A percentile compares a stretch with the other conserved stretches of the same genome.
phyloP scores from a whole-genome alignment of 768 basidiomycete genomes.

The Pisolithus microcarpus region DNA sequence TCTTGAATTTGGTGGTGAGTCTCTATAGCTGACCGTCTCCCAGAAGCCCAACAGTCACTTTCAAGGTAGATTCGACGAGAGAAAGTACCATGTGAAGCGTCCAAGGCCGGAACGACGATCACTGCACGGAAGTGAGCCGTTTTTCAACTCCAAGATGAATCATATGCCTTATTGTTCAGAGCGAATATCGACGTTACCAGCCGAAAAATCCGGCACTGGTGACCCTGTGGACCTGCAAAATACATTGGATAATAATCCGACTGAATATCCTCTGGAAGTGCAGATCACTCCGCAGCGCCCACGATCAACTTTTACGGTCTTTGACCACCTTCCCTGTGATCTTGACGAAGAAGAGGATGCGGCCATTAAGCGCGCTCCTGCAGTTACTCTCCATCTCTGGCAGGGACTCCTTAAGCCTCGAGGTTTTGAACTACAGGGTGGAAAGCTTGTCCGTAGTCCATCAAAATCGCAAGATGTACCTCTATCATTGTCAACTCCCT shows the following conservation, averaged over 20 bases:
- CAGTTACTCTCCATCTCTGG: slow-evolving; percentile 64
- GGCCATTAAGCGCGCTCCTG: slow-evolving; percentile 50
- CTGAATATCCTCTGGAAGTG: slow-evolving; percentile 9
- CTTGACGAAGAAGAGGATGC: slow-evolving; percentile 49
- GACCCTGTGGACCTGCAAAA: slow-evolving; percentile 11
- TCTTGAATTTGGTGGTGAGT: slow-evolving; percentile 60
- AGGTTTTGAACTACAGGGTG: slow-evolving; percentile 54
- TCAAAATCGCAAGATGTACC: slow-evolving; percentile 34
- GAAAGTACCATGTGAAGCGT: slow-evolving; percentile 46
- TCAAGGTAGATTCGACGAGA: slow-evolving; percentile 59
- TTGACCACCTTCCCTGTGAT: slow-evolving; percentile 16
- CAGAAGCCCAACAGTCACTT: background rate
- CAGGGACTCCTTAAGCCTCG: slow-evolving; percentile 57
- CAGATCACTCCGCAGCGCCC: slow-evolving; percentile 16
- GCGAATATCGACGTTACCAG: slow-evolving; percentile 5
- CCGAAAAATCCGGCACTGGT: slow-evolving; percentile 11
- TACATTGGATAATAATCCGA: slow-evolving; percentile 7
- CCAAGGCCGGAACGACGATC: slow-evolving; percentile 55
- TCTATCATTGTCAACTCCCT: slow-evolving; percentile 12
- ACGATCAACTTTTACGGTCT: slow-evolving; percentile 13
- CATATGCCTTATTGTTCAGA: slow-evolving; percentile 5
- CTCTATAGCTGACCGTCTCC: background rate
- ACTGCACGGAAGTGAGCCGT: slow-evolving; percentile 14
- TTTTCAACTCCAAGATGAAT: background rate
- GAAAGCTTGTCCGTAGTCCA: slow-evolving; percentile 56